phyloP scores from a whole-genome alignment of 352 stramenopile genomes.

The Hyaloperonospora brassicae region DNA sequence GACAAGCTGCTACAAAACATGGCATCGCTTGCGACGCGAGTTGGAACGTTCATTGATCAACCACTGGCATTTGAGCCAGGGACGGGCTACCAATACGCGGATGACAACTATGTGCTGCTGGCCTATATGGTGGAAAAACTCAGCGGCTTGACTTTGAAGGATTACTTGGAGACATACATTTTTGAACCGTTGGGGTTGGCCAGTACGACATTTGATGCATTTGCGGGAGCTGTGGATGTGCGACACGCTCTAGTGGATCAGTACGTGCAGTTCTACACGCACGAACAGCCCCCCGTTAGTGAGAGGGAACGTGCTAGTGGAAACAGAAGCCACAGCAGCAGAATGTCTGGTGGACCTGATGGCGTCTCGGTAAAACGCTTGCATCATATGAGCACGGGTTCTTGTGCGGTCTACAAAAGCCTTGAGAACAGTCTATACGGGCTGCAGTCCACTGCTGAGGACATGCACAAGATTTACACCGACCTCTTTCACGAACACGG shows the following conservation, averaged over 20 bases:
- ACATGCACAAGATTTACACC: conserved; percentile 57
- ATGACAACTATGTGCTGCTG: conserved; percentile 51
- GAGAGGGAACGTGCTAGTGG: background rate
- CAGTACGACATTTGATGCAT: conserved; percentile 47
- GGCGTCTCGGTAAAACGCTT: conserved; percentile 15
- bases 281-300: conserved; percentile 9
- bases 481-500: conserved; percentile 46
- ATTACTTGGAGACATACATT: conserved; percentile 40
- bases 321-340: conserved; percentile 4
- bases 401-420: conserved; percentile 39
- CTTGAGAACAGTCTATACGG: conserved; percentile 32
- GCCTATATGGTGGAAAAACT: conserved; percentile 61
- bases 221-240: conserved; percentile 21
- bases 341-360: conserved; percentile 2
- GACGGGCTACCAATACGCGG: conserved; percentile 40
- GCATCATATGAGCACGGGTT: conserved; percentile 38
- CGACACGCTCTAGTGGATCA: conserved; percentile 34
- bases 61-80: conserved; percentile 45
- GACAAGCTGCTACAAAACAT: conserved; percentile 10
- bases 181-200: conserved; percentile 28
- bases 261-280: conserved; percentile 46
- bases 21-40: conserved; percentile 26
- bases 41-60: conserved; percentile 42
- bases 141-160: conserved; percentile 28
- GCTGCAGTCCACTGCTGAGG: conserved; percentile 38